Evolutionary conservation across 2,329 filamentous ascomycete genomes (phyloP).

Genomic region (Epichloe amarillans): DNA sequence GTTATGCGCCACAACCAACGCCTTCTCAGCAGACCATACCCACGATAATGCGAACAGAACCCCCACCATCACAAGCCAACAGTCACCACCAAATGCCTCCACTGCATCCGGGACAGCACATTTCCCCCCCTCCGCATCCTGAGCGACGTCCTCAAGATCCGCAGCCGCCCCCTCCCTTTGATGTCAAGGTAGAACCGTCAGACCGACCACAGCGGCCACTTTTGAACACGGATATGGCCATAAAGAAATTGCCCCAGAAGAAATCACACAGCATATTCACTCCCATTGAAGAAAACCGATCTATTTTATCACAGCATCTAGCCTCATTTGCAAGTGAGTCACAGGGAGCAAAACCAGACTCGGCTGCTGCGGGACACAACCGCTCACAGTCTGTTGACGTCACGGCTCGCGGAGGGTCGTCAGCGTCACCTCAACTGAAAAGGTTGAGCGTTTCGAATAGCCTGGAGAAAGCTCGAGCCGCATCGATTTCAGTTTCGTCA

Average conservation of each 20-base stretch:
- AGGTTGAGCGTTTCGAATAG: conserved; percentile 33
- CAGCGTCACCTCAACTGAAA: conserved; percentile 43
- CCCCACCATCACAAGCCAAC: conserved; percentile 45
- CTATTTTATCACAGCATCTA: conserved; percentile 74
- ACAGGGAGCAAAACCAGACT: conserved; percentile 25
- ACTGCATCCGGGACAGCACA: conserved; percentile 30
- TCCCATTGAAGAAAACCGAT: conserved; percentile 85
- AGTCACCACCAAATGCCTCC: conserved; percentile 30
- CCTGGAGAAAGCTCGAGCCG: conserved; percentile 32
- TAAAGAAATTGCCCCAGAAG: conserved; percentile 56
- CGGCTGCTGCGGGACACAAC: conserved; percentile 16
- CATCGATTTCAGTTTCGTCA: conserved; percentile 36
- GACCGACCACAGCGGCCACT: conserved; percentile 32
- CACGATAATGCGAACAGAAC: conserved; percentile 35
- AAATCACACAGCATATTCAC: conserved; percentile 93
- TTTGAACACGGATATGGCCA: conserved; percentile 36
- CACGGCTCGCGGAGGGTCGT: conserved; percentile 35
- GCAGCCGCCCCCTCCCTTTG: conserved; percentile 34
- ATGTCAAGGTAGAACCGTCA: conserved; percentile 35
- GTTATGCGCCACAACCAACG: conserved; percentile 45
- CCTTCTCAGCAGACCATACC: conserved; percentile 34
- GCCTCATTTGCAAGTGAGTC: conserved; percentile 50
- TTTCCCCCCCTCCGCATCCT: conserved; percentile 39
- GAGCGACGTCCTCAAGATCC: conserved; percentile 34
- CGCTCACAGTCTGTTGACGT: conserved; percentile 55